Evolutionary conservation across 805 yeast species (phyloP).

Genomic region (Teunomyces lycoperdinae): DNA sequence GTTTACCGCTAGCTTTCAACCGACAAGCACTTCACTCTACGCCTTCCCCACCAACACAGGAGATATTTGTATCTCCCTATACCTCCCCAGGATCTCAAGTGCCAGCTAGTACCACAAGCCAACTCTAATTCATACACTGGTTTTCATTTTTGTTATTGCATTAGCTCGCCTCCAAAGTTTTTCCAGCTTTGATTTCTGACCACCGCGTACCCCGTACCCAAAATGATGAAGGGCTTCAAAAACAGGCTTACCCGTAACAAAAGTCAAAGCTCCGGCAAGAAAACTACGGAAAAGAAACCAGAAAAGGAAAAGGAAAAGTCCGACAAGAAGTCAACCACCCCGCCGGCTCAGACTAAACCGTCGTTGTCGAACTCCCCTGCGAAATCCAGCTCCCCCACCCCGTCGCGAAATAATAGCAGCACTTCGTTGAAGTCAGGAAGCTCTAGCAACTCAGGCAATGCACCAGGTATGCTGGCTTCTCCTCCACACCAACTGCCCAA

Average conservation of each 20-base stretch:
- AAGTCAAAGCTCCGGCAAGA: slow-evolving; percentile 29
- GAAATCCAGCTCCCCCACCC: slow-evolving; percentile 31
- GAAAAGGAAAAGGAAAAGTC: slow-evolving; percentile 43
- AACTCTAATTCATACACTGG: too few relatives aligned
- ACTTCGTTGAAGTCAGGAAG: slow-evolving; percentile 22
- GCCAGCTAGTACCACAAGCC: too few relatives aligned
- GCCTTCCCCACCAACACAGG: too few relatives aligned
- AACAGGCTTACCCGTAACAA: slow-evolving; percentile 49
- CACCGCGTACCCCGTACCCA: slow-evolving; percentile 16
- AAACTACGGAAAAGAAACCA: slow-evolving; percentile 36
- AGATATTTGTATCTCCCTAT: too few relatives aligned
- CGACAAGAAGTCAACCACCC: slow-evolving; percentile 22
- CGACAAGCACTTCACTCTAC: too few relatives aligned
- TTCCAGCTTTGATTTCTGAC: background rate
- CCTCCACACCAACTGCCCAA: slow-evolving; percentile 18
- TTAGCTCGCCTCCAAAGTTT: background rate
- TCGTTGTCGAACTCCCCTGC: slow-evolving; percentile 20
- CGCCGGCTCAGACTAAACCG: slow-evolving; percentile 14
- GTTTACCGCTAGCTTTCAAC: too few relatives aligned
- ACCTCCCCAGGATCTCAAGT: too few relatives aligned
- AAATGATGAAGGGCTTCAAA: slow-evolving; percentile 74
- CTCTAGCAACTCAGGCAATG: slow-evolving; percentile 6
- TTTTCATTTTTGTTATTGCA: background rate
- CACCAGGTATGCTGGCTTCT: background rate
- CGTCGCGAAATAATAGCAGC: slow-evolving; percentile 30